phyloP scores from a whole-genome alignment of 2,329 filamentous ascomycete genomes.

The Biscogniauxia mediterranea region DNA sequence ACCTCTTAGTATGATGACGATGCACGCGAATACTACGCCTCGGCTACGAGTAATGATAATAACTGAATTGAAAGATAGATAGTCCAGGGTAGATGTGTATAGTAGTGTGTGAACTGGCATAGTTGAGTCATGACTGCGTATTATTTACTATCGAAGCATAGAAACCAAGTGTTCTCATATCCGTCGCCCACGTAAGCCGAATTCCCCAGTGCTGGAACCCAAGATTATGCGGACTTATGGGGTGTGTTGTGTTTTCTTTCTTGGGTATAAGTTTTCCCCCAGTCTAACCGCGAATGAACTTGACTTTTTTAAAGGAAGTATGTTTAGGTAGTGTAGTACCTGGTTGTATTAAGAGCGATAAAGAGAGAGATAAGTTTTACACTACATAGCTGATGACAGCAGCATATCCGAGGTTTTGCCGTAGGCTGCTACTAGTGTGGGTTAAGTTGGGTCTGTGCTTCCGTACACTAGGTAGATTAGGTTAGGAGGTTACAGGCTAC shows the following conservation, averaged over 20 bases:
- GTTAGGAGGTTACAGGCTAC: neutral
- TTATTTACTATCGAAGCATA: neutral
- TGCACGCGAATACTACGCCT: neutral
- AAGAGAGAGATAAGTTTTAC: too few relatives aligned
- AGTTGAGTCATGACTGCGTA: neutral
- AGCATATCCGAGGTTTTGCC: neutral
- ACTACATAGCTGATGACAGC: too few relatives aligned
- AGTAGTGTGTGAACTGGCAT: neutral
- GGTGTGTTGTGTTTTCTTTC: neutral
- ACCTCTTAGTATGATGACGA: neutral
- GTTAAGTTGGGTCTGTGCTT: too few relatives aligned
- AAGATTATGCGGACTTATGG: neutral
- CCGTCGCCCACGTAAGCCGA: neutral
- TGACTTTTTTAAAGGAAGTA: too few relatives aligned
- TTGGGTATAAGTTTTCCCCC: neutral
- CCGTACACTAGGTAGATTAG: too few relatives aligned
- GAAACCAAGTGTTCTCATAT: neutral
- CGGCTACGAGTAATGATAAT: neutral
- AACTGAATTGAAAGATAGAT: neutral
- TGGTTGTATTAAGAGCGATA: too few relatives aligned
- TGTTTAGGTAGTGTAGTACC: too few relatives aligned
- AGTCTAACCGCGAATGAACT: too few relatives aligned
- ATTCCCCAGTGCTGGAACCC: neutral
- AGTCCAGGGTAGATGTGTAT: neutral
- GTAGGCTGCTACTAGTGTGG: neutral